Evolutionary conservation across 148 eudicot species (phyloP).

Genomic region (Pouteria glomerata): DNA sequence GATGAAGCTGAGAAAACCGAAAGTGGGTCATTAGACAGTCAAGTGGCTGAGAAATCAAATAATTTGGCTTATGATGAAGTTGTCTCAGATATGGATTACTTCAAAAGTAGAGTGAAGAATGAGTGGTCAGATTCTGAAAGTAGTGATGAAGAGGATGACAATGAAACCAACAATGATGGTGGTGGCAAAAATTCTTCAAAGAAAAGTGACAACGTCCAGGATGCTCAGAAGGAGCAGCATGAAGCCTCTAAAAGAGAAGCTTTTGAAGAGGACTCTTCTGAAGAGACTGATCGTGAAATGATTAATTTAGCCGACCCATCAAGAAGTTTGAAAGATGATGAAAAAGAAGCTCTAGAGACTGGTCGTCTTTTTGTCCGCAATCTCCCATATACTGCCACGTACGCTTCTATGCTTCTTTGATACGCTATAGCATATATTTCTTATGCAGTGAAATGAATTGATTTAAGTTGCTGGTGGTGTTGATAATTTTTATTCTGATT

Average conservation of each 20-base stretch:
- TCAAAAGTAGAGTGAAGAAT: constrained; percentile 72
- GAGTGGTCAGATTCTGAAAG: constrained; percentile 88
- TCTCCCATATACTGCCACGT: constrained; percentile 87
- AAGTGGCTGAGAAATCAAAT: constrained; percentile 21
- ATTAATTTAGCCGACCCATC: constrained; percentile 28
- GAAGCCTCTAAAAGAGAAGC: constrained; percentile 14
- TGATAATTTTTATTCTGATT: constrained; percentile 6
- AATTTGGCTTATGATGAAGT: constrained; percentile 31
- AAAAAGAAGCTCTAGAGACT: constrained; percentile 40
- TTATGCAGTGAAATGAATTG: neutral
- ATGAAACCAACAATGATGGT: constrained; percentile 16
- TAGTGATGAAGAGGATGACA: constrained; percentile 28
- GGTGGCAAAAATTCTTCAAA: constrained; percentile 10
- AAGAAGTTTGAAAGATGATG: constrained; percentile 29
- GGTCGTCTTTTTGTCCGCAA: constrained; percentile 88
- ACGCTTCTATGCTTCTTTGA: constrained; percentile 10
- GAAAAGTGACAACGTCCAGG: constrained; percentile 1
- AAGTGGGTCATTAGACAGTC: constrained; percentile 16
- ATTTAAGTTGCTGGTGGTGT: neutral
- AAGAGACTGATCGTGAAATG: constrained; percentile 27
- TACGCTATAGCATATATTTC: neutral
- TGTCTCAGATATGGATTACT: constrained; percentile 73
- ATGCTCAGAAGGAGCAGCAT: constrained; percentile 23
- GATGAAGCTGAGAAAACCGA: constrained; percentile 26
- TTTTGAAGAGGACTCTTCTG: constrained; percentile 17